Evolutionary conservation across 2,329 filamentous ascomycete genomes (phyloP).

Genomic region (Thielaviopsis musarum): DNA sequence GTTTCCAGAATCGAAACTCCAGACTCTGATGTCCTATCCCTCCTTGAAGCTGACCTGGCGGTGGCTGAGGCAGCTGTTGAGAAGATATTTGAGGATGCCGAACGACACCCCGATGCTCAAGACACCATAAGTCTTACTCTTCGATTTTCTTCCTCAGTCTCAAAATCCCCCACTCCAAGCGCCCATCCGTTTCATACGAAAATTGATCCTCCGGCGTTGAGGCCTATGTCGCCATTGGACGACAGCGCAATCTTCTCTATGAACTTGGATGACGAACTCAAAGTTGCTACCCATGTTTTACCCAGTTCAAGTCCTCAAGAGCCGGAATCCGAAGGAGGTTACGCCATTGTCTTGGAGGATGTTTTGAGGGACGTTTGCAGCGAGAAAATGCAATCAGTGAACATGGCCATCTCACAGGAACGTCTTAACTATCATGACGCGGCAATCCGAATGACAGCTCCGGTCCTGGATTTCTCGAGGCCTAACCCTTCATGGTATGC

Average conservation of each 20-base stretch:
- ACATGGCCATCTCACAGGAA: slow-evolving; percentile 17
- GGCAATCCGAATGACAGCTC: slow-evolving; percentile 17
- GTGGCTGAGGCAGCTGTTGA: not conserved
- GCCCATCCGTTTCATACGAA: not conserved
- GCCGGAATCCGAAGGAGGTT: not conserved
- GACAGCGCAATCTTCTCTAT: not conserved
- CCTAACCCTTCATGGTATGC: slow-evolving; percentile 15
- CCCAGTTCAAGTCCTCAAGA: not conserved
- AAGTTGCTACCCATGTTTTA: not conserved
- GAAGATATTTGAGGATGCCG: not conserved
- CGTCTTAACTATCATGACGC: slow-evolving; percentile 16
- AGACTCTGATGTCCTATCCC: slow-evolving; percentile 6
- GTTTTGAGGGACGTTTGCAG: not conserved
- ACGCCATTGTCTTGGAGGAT: not conserved
- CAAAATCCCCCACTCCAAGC: not conserved
- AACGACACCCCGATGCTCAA: not conserved
- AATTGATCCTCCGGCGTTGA: slow-evolving; percentile 6
- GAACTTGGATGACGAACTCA: not conserved
- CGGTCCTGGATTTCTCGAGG: slow-evolving; percentile 17
- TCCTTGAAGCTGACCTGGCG: slow-evolving; percentile 5
- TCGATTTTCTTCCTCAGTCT: not conserved
- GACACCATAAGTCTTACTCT: slow-evolving; percentile 2
- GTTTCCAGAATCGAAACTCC: slow-evolving; percentile 5
- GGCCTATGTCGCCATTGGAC: not conserved
- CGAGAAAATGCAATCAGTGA: not conserved